Evolutionary conservation across 345 rosid genomes (phyloP), one percentile per base, ranked within the genome.

Genomic region (Cardamine chenopodiifolia): DNA sequence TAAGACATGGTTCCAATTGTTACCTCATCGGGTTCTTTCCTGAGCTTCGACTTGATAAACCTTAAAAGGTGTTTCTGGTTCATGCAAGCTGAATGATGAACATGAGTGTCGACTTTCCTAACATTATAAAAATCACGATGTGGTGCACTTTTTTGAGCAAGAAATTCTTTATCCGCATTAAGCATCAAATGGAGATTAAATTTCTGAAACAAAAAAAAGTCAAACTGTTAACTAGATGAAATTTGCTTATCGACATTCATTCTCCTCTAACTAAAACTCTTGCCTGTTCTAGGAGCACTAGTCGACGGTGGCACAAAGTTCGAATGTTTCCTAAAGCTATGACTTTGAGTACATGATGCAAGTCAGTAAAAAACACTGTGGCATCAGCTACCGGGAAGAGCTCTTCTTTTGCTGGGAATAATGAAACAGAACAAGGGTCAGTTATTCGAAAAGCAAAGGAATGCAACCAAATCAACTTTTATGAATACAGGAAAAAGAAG

Each of bases 11-110:
- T 18, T 66, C 45, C 23, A 31, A 32, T 29, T 10, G 7, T 57
- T 87, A 96, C 99, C 98, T 96, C 99, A 80, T 89, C 97, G 4
- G 98, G 99, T 77, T 96, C 99, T 80, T 92, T 90, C 82, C 93
- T 79, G 84, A 92, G 85, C 78, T 96, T 96, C 8, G 99, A 96
- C 88, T 96, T 96, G 61, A 96, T 96, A 82, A 96, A 96, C 87
- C 98, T 87, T 75, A 96, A 77, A 65, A 96, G 97, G 80, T 96
- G 99, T 75, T 96, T 96, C 89, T 92, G 99, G 88, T 92, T 92
- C 99, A 92, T 96, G 78, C 99, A 96, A 20, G 99, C 99, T 11
- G 99, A 96, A 73, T 96, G 98, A 79, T 96, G 99, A 64, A 96
- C 96, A 76, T 96, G 98, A 3, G 98, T 96, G 82, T 96, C 99